phyloP scores from a whole-genome alignment of 352 stramenopile genomes.

The Discostella stelligera region DNA sequence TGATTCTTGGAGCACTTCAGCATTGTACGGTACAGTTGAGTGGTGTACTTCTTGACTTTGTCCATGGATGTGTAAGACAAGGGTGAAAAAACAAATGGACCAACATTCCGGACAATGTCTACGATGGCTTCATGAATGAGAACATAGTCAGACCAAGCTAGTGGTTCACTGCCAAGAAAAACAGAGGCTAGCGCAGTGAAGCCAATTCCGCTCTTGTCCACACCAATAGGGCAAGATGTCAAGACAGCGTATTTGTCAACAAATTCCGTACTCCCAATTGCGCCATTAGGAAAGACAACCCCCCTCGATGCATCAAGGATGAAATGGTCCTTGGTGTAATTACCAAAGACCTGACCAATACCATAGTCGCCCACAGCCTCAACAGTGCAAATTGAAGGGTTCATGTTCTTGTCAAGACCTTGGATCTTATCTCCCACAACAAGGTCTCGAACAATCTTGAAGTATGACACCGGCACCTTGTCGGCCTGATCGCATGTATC shows the following conservation, averaged over 20 bases:
- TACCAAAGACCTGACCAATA: constrained; percentile 6
- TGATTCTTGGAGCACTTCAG: constrained; percentile 7
- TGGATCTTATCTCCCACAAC: constrained; percentile 5
- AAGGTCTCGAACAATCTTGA: background rate
- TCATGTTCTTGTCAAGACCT: constrained; percentile 11
- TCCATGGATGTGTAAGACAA: constrained; percentile 5
- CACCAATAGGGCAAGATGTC: constrained; percentile 11
- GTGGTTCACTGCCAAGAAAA: background rate
- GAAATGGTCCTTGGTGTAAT: constrained; percentile 18
- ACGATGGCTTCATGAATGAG: constrained; percentile 11
- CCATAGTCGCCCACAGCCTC: constrained; percentile 9
- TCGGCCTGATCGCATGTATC: background rate
- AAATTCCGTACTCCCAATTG: background rate
- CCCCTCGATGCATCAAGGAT: constrained; percentile 3
- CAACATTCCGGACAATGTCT: constrained; percentile 2
- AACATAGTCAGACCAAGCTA: constrained; percentile 15
- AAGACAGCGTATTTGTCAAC: constrained; percentile 19
- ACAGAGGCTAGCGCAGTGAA: constrained; percentile 15
- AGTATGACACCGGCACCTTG: background rate
- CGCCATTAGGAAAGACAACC: constrained; percentile 1
- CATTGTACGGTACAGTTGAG: constrained; percentile 8
- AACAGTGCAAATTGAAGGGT: background rate
- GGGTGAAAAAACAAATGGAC: constrained; percentile 13
- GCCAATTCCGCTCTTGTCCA: constrained; percentile 11
- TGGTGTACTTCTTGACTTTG: constrained; percentile 5